Evolutionary conservation across 2,329 filamentous ascomycete species (phyloP), one percentile per base, ranked within the genome.

Genomic region (Fusarium graminum): DNA sequence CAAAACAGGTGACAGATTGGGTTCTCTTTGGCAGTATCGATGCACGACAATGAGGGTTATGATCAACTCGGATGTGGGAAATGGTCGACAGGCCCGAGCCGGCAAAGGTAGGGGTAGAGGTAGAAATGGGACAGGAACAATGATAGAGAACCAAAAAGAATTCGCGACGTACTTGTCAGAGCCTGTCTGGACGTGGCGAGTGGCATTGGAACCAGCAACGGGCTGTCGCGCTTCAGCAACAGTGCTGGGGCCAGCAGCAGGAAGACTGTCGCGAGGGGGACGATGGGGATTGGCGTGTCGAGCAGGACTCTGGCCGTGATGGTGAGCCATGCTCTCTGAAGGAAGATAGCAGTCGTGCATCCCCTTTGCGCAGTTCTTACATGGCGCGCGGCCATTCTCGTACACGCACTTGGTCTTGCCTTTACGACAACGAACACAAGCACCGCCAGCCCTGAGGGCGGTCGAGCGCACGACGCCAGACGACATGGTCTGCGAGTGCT

Each of bases 391-490:
- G 50, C 85, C 85, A 70, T 86, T 87, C 65, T 88, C 86, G 78
- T 88, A 88, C 71, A 88, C 85, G 65, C 86, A 88, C 72, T 87
- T 88, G 51, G 86, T 88, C 77, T 88, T 88, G 78, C 86, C 86
- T 74, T 88, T 88, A 75, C 86, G 85, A 76, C 86, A 88, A 76
- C 86, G 85, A 68, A 88, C 86, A 68, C 86, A 88, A 71, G 86
- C 86, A 71, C 85, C 85, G 74, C 85, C 85, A 75, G 85, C 85
- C 73, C 85, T 81, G 54, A 87, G 83, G 76, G 85, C 86, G 67
- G 85, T 88, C 71, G 83, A 83, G 77, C 85, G 83, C 72, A 85
- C 82, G 66, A 83, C 75, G 70, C 74, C 80, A 56, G 82, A 78
- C 46, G 82, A 79, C 83, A 85, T 85, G 46, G 50, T 57, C 52